These are phyloP conservation scores for Neurospora sp. DNA, from an alignment of 495 filamentous ascomycete species.

Conservation along the genomic window DNA sequence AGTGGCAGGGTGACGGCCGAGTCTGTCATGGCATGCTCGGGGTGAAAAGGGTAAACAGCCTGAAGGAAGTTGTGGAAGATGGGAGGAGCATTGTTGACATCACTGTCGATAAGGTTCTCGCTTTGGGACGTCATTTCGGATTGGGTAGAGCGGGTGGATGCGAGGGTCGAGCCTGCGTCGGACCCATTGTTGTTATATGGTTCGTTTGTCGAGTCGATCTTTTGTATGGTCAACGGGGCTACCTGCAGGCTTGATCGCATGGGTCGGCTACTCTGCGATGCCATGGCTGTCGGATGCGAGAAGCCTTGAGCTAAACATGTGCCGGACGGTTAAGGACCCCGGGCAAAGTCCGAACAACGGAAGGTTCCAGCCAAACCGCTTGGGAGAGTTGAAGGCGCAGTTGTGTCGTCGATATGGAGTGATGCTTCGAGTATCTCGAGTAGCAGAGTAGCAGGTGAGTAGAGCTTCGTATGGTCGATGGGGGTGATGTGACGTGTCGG, in stretches of 20 bases:
- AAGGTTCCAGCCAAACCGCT: neutral
- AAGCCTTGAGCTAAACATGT: constrained; percentile 27
- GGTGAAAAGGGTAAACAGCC: constrained; percentile 92
- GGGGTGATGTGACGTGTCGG: neutral
- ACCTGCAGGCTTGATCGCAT: constrained; percentile 55
- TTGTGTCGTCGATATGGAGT: neutral
- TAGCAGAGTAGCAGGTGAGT: neutral
- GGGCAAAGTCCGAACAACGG: neutral
- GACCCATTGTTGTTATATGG: constrained; percentile 25
- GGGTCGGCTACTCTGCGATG: constrained; percentile 41
- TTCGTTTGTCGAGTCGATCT: constrained; percentile 24
- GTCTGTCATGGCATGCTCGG: constrained; percentile 53
- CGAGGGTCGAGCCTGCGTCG: constrained; percentile 23
- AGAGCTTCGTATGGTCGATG: neutral
- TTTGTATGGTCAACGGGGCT: constrained; percentile 64
- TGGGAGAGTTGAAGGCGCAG: neutral
- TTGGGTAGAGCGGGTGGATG: constrained; percentile 33
- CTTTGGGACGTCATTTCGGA: constrained; percentile 63
- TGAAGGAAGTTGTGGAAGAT: constrained; percentile 92
- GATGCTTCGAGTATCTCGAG: neutral
- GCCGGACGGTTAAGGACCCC: constrained; percentile 6
- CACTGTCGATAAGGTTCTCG: neutral
- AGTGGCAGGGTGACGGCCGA: constrained; percentile 82
- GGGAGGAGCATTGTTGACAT: constrained; percentile 27
- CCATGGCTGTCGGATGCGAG: constrained; percentile 26